Evolutionary conservation across 2,329 filamentous ascomycete species (phyloP), one percentile per base, ranked within the genome.

Genomic region (Alternaria infectoria): DNA sequence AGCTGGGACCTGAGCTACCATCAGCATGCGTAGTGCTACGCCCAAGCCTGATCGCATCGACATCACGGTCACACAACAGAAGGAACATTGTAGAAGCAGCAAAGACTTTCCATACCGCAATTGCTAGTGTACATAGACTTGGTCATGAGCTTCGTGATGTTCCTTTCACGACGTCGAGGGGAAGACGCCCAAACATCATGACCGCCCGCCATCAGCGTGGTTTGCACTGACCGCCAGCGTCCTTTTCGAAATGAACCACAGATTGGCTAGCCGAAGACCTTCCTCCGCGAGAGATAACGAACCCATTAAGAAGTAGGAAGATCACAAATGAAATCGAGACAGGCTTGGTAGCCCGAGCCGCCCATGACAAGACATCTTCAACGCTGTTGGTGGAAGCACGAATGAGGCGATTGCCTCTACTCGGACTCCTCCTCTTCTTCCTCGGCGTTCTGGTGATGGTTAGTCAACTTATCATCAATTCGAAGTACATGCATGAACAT

Each of bases 341-440:
- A 70, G 69, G 63, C 63, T 60, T 56, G 47, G 65, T 66, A 67
- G 62, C 68, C 71, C 57, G 56, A 67, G 57, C 63, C 61, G 46
- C 68, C 69, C 64, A 54, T 71, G 67, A 72, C 69, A 76, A 69
- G 66, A 70, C 71, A 74, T 69, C 70, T 63, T 69, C 57, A 59
- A 49, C 54, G 21, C 44, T 36, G 54, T 66, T 54, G 56, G 28
- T 58, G 66, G 61, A 54, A 54, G 65, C 56, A 59, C 51, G 50
- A 59, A 62, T 50, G 28, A 62, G 49, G 61, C 54, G 43, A 26
- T 30, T 15, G n/a, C 17, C 17, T 69, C 62, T 80, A 81, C 70
- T 80, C 79, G 54, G 78, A 79, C 73, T 81, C 80, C 57, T 81
- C 80, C 26, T 81, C 80, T 45, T 81, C 79, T 51, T 80, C 80